These are phyloP conservation scores for Suhomyces panamericanus DNA, from an alignment of 1,139 yeast species.

Conservation along the genomic window DNA sequence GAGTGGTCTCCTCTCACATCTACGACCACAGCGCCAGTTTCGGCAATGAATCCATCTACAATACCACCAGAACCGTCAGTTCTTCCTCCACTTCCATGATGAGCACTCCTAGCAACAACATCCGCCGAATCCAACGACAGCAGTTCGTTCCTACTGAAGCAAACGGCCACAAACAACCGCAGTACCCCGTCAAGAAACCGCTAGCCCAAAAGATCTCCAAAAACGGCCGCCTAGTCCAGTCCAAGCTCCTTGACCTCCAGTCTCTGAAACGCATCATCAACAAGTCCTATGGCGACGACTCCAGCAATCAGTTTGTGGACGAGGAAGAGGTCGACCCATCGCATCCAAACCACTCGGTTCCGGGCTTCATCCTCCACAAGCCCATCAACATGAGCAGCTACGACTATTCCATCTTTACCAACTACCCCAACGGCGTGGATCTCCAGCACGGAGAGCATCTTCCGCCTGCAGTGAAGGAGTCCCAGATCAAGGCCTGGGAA, in stretches of 20 bases:
- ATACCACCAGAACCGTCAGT: conserved; percentile 23
- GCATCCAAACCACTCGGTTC: conserved; percentile 19
- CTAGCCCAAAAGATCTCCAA: conserved; percentile 15
- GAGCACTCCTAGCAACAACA: conserved; percentile 29
- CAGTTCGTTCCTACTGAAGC: conserved; percentile 7
- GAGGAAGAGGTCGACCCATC: conserved; percentile 11
- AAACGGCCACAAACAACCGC: conserved; percentile 6
- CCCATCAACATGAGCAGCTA: conserved; percentile 22
- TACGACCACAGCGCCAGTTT: conserved; percentile 13
- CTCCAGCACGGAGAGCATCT: conserved; percentile 21
- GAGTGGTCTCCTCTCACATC: conserved; percentile 13
- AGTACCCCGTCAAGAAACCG: conserved; percentile 13
- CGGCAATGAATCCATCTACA: conserved; percentile 14
- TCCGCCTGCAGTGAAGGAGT: conserved; percentile 26
- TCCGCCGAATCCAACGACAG: conserved; percentile 21
- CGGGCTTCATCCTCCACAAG: conserved; percentile 21
- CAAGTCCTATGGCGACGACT: conserved; percentile 7
- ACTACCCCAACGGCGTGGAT: conserved; percentile 23
- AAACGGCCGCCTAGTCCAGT: conserved; percentile 19
- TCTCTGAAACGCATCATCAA: conserved; percentile 20
- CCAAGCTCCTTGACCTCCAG: conserved; percentile 25
- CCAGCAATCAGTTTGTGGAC: conserved; percentile 5
- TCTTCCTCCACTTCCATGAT: conserved; percentile 31
- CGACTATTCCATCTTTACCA: conserved; percentile 26
- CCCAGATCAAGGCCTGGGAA: conserved; percentile 51